These are phyloP conservation scores for Penicillium sclerotiorum DNA, from an alignment of 2,329 filamentous ascomycete genomes.

Conservation along the genomic window DNA sequence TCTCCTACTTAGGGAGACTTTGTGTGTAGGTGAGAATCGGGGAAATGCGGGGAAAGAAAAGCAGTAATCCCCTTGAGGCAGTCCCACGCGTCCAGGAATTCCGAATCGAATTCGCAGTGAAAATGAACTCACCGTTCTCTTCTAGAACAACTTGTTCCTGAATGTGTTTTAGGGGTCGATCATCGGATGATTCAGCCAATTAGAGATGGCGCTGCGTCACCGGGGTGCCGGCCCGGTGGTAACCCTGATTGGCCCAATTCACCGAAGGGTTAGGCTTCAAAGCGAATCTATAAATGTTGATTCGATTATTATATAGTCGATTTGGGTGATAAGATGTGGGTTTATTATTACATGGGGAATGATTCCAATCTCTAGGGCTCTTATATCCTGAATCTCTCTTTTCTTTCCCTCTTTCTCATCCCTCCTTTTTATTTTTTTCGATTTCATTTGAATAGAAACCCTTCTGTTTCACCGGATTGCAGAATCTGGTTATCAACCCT, in stretches of 20 bases:
- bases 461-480: slow-evolving; percentile 6
- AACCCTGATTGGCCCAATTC: slow-evolving; percentile 18
- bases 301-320: neutral
- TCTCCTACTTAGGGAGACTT: too few species aligned
- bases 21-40: slow-evolving; percentile 5
- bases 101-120: neutral
- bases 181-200: slow-evolving; percentile 18
- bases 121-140: slow-evolving; percentile 7
- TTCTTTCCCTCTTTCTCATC: slow-evolving; percentile 3
- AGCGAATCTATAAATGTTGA: slow-evolving; percentile 25
- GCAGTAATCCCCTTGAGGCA: slow-evolving; percentile 21
- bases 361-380: neutral
- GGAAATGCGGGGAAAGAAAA: slow-evolving; percentile 18
- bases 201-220: slow-evolving; percentile 14
- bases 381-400: slow-evolving; percentile 15
- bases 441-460: too few species aligned
- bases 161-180: slow-evolving; percentile 23
- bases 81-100: slow-evolving; percentile 16
- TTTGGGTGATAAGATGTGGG: slow-evolving; percentile 25
- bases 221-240: slow-evolving; percentile 25
- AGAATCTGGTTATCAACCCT: slow-evolving; percentile 5
- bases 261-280: slow-evolving; percentile 18
- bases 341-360: slow-evolving; percentile 11
- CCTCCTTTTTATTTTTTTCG: slow-evolving; percentile 1
- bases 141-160: slow-evolving; percentile 25